Evolutionary conservation across 129 eudicot genomes (phyloP).

Genomic region (carrot (Daucus carota)): DNA sequence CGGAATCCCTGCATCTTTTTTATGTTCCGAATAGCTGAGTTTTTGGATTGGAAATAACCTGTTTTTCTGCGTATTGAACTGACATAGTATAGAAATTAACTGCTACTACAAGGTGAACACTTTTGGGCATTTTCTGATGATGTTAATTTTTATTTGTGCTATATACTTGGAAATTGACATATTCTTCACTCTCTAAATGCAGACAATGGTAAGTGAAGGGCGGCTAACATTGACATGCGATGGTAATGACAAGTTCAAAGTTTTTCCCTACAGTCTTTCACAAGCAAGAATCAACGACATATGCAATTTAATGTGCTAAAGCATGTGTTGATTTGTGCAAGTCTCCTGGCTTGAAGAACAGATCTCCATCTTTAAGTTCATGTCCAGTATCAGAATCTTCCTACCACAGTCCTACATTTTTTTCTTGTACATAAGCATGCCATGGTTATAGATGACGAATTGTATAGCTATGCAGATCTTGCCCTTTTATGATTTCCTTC

Average conservation of each 20-base stretch:
- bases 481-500: neutral
- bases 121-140: neutral
- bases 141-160: neutral
- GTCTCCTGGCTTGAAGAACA: neutral
- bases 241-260: constrained; percentile 33
- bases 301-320: constrained; percentile 39
- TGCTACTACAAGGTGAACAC: neutral
- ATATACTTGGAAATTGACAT: neutral
- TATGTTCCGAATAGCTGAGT: neutral
- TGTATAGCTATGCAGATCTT: neutral
- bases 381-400: neutral
- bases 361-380: neutral
- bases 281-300: constrained; percentile 37
- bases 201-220: constrained; percentile 28
- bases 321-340: neutral
- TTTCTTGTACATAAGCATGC: neutral
- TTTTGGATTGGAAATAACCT: neutral
- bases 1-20: neutral
- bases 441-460: neutral
- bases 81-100: neutral
- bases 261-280: constrained; percentile 33
- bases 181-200: constrained; percentile 16
- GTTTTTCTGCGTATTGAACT: neutral
- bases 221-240: constrained; percentile 33
- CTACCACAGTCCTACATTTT: neutral